These are phyloP conservation scores for Chlorella variabilis DNA, from an alignment of 163 green algal species.

Conservation along the genomic window DNA sequence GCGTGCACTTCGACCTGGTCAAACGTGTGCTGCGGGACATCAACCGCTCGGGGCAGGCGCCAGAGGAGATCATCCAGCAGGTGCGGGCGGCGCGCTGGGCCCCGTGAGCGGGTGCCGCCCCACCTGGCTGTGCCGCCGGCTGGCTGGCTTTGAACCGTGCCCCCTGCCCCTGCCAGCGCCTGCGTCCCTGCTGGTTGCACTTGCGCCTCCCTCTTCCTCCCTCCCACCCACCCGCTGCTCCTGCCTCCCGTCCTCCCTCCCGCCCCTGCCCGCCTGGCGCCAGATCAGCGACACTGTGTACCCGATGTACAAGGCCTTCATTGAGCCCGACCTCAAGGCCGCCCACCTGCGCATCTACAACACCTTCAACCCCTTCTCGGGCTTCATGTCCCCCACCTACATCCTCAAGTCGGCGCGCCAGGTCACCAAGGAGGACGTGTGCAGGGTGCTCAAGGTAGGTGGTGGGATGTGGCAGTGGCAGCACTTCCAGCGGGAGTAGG, in stretches of 20 bases:
- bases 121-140: no score
- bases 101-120: no score
- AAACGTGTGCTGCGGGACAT: slow-evolving; percentile 97
- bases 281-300: slow-evolving; percentile 93
- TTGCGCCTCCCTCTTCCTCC: neutral
- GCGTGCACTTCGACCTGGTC: slow-evolving; percentile 97
- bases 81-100: slow-evolving; percentile 24
- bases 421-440: slow-evolving; percentile 55
- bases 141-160: no score
- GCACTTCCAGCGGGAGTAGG: no score
- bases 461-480: neutral
- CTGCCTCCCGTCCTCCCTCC: neutral
- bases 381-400: slow-evolving; percentile 95
- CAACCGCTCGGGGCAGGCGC: slow-evolving; percentile 87
- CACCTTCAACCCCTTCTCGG: slow-evolving; percentile 97
- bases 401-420: slow-evolving; percentile 88
- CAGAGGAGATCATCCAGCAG: slow-evolving; percentile 97
- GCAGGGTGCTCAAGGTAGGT: slow-evolving; percentile 58
- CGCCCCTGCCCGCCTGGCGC: neutral
- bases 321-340: slow-evolving; percentile 93
- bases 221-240: neutral
- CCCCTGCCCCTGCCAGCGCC: no score
- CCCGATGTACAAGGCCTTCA: slow-evolving; percentile 99
- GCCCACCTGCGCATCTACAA: slow-evolving; percentile 92
- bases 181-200: no score